A percentile compares a stretch with the other conserved stretches of the same genome.
These are phyloP conservation scores for Daedaleopsis sinensis DNA, from an alignment of 768 basidiomycete species.

Conservation along the genomic window DNA sequence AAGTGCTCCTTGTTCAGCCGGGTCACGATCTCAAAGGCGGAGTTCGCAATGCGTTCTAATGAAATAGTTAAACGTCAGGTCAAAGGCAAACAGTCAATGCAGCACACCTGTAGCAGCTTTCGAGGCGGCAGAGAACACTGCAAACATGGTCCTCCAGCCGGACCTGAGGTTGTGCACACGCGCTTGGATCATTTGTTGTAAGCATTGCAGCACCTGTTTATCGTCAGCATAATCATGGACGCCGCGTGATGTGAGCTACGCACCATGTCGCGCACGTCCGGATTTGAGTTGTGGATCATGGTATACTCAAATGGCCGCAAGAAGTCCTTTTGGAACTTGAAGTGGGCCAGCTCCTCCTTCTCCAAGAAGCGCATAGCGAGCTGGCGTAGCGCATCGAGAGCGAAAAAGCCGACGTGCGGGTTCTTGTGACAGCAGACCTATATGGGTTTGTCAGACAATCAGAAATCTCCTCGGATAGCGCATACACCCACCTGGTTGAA, in stretches of 20 bases:
- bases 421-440: slow-evolving; percentile 99
- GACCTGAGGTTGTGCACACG: slow-evolving; percentile 94
- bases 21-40: slow-evolving; percentile 96
- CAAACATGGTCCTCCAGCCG: slow-evolving; percentile 99
- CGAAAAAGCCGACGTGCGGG: slow-evolving; percentile 95
- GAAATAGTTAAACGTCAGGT: not conserved
- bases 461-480: not conserved
- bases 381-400: slow-evolving; percentile 94
- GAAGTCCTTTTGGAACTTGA: slow-evolving; percentile 99
- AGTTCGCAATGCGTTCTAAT: slow-evolving; percentile 84
- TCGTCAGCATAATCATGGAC: not conserved
- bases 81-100: slow-evolving; percentile 20
- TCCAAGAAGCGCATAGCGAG: slow-evolving; percentile 98
- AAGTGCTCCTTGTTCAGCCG: slow-evolving; percentile 92
- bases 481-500: slow-evolving; percentile 80
- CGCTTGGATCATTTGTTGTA: slow-evolving; percentile 98
- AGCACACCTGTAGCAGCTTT: slow-evolving; percentile 80
- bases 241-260: slow-evolving; percentile 5
- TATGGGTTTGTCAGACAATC: slow-evolving; percentile 14
- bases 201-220: slow-evolving; percentile 87
- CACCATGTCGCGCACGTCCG: slow-evolving; percentile 96
- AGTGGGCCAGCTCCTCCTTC: slow-evolving; percentile 96
- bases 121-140: slow-evolving; percentile 95
- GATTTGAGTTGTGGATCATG: slow-evolving; percentile 95
- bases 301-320: slow-evolving; percentile 97